Evolutionary conservation across 768 basidiomycete genomes (phyloP), one percentile per base, ranked within the genome.

Genomic region (Hortiboletus campestris): DNA sequence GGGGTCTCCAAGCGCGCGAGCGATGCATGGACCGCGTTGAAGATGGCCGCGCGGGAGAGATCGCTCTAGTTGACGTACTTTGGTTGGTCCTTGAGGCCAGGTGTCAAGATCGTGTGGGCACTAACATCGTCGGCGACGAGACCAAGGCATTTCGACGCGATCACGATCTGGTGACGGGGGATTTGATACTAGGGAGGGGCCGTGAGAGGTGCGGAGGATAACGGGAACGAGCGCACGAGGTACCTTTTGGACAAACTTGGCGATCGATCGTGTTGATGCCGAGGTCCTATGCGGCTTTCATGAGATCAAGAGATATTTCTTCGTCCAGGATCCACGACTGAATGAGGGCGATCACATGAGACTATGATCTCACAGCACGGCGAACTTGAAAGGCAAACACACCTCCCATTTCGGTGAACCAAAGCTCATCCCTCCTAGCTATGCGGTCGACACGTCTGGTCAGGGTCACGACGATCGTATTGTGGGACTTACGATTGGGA

Each of bases 211-310:
- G 25, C 25, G 25, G 25, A 25, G 25, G 25, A 25, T 25, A 2
- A 25, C 25, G 25, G 4, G 25, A 25, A 25, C 25, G 25, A 4
- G 25, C 25, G 4, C 25, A 4, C 25, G 4, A 42, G 9, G 12
- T 10, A 73, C 75, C 56, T 75, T 62, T 61, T 75, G 67, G 40
- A 78, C 60, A 28, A 74, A 75, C 55, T 72, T 70, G 13, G 60
- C 75, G 10, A 76, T 78, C 76, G 48, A 74, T 67, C 5, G 73
- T 75, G 51, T 67, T 74, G 55, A 78, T 68, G 4, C 78, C 78
- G 13, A 67, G 58, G 29, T 76, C 70, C 66, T 67, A 77, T 4
- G 78, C 78, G 11, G 67, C 64, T 55, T 76, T 75, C 47, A 78
- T 51, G 55, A 77, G 63, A 44, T 64, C 56, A 19, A 71, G 50